Base-by-base conservation (phyloP, 2,329 filamentous ascomycete species). In the Beauveria caledonica region DNA sequence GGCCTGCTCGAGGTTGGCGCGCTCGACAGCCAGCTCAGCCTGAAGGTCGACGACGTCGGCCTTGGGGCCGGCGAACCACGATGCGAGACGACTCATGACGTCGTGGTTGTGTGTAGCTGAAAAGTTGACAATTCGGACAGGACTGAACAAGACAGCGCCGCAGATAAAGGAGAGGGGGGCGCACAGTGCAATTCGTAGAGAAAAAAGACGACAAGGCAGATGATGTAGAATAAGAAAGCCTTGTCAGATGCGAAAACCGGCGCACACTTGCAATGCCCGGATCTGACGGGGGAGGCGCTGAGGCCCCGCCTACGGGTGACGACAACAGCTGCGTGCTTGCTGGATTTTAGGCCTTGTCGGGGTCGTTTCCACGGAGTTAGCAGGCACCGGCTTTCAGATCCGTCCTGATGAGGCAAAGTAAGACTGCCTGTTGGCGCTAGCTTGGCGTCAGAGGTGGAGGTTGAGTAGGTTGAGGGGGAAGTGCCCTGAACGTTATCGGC, bases 1-100 rank as follows among this genome's bases (percentile, higher is more conserved):
- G 64, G 84, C 86, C 66, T 83, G 79, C 64, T 80, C 74, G 65
- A 89, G 79, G 67, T 86, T 77, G 46, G 74, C 73, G 63, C 80
- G 75, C 68, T 85, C 80, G 60, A 76, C 72, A 27, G 73, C 75
- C 42, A 70, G 63, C 23, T 70, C 69, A 8, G 66, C 68, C 68
- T 65, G 69, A 73, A 42, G 70, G 36, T 59, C 48, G 66, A 27
- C 64, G 60, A 69, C 66, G 63, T 71, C 73, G 25, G 70, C 64
- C 61, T 73, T 74, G 15, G 70, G 65, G 61, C 74, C 69, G 49
- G 75, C 75, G 66, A 84, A 77, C 81, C 81, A 84, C 55, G 76
- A 74, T 48, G 77, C 71, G 27, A 83, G 68, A 59, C 76, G 75
- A 68, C 76, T 80, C 79, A 81, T 81, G 62, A 29, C 69, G 66